Conservation (phyloP, 495 filamentous ascomycete genomes). For the Hypoxylon fragiforme region DNA sequence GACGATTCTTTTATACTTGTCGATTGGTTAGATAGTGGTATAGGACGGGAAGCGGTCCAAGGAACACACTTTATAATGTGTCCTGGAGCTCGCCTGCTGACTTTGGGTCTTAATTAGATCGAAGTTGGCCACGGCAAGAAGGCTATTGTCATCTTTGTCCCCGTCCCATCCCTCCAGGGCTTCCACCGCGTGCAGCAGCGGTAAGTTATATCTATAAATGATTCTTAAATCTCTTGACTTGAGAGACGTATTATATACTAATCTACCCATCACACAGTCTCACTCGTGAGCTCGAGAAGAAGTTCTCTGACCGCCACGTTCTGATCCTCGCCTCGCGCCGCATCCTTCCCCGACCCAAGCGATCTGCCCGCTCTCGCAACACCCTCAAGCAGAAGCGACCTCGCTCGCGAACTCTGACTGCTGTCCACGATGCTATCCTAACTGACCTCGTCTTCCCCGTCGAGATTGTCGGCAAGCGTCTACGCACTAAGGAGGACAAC, state of each 20-base stretch:
- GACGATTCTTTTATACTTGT: constrained; percentile 22
- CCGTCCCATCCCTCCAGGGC: constrained; percentile 89
- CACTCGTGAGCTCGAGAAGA: constrained; percentile 99
- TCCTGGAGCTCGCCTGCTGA: constrained; percentile 68
- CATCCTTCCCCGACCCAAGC: constrained; percentile 97
- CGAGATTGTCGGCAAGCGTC: constrained; percentile 98
- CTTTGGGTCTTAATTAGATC: constrained; percentile 75
- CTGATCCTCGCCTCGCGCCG: constrained; percentile 97
- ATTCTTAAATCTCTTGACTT: background rate
- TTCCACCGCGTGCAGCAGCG: constrained; percentile 99
- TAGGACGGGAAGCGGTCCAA: constrained; percentile 73
- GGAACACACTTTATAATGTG: constrained; percentile 43
- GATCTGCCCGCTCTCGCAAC: constrained; percentile 89
- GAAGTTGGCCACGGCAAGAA: constrained; percentile 99
- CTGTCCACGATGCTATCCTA: constrained; percentile 97
- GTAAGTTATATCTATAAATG: constrained; percentile 57
- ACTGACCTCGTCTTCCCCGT: constrained; percentile 97
- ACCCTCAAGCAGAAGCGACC: constrained; percentile 97
- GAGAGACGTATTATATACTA: constrained; percentile 24
- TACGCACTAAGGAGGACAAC: constrained; percentile 95
- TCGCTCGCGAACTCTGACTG: constrained; percentile 92
- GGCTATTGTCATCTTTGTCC: constrained; percentile 99
- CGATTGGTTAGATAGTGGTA: constrained; percentile 47
- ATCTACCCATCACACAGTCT: constrained; percentile 61
- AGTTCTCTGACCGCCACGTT: constrained; percentile 99